A percentile compares a stretch with the other conserved stretches of the same genome.
These are phyloP conservation scores for Metarhizium anisopliae DNA, from an alignment of 2,329 filamentous ascomycete species.

Conservation along the genomic window DNA sequence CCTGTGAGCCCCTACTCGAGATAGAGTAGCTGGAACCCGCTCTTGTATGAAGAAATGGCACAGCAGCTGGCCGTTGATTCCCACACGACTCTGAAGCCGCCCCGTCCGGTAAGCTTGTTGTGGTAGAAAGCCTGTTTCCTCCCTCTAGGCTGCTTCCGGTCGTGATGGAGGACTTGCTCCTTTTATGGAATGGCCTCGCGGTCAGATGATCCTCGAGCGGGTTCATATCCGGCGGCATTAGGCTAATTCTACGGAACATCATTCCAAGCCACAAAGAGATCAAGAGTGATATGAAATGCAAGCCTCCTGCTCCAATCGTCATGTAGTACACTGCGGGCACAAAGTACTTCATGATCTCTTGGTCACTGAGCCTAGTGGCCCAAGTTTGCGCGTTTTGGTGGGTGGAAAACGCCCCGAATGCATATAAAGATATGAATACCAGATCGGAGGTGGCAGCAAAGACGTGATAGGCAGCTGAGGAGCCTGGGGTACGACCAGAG, in stretches of 20 bases:
- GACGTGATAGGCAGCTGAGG: conserved; percentile 80
- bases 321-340: conserved; percentile 60
- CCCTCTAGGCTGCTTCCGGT: conserved; percentile 34
- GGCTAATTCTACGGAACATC: conserved; percentile 73
- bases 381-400: conserved; percentile 43
- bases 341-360: conserved; percentile 48
- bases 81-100: conserved; percentile 34
- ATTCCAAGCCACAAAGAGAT: conserved; percentile 68
- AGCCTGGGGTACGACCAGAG: conserved; percentile 63
- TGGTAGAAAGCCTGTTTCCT: conserved; percentile 52
- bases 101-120: conserved; percentile 26
- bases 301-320: conserved; percentile 50
- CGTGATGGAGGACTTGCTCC: conserved; percentile 54
- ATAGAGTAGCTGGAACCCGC: conserved; percentile 50
- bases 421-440: conserved; percentile 44
- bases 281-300: conserved; percentile 62
- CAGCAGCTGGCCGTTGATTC: conserved; percentile 40
- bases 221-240: conserved; percentile 89
- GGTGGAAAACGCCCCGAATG: conserved; percentile 41
- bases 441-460: conserved; percentile 70
- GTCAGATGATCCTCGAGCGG: conserved; percentile 82
- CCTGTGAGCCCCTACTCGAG: conserved; percentile 43
- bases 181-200: conserved; percentile 61
- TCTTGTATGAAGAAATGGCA: conserved; percentile 78
- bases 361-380: conserved; percentile 56